Conservation (phyloP, 2,329 filamentous ascomycete species). For the Pseudocercospora vitis region DNA sequence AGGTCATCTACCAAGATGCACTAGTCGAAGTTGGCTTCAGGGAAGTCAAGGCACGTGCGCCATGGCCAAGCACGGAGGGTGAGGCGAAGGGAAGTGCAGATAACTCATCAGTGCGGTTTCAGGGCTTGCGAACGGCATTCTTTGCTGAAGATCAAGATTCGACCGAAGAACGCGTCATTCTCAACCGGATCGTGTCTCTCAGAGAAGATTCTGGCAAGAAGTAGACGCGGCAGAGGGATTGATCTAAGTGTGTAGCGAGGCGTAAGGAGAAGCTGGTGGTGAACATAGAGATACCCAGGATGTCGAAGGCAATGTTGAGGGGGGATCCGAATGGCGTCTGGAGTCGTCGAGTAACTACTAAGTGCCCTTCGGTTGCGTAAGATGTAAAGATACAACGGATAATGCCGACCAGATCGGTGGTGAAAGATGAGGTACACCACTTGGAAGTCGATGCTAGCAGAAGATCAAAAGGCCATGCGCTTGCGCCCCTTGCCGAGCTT, state of each 20-base stretch:
- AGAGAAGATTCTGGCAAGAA: slow-evolving; percentile 81
- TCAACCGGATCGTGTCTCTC: slow-evolving; percentile 88
- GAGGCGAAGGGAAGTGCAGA: slow-evolving; percentile 59
- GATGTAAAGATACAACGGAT: slow-evolving; percentile 1
- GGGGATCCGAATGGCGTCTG: background rate
- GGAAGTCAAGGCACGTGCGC: slow-evolving; percentile 69
- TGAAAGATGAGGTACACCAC: no score
- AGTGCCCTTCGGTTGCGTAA: background rate
- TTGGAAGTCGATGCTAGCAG: no score
- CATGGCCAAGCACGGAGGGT: slow-evolving; percentile 78
- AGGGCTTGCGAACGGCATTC: slow-evolving; percentile 85
- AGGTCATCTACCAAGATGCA: slow-evolving; percentile 74
- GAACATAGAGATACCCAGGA: slow-evolving; percentile 2
- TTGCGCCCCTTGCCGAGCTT: no score
- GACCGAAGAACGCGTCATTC: slow-evolving; percentile 70
- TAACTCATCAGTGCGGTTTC: slow-evolving; percentile 79
- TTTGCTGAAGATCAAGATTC: slow-evolving; percentile 70
- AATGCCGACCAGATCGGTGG: no score
- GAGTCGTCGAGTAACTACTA: background rate
- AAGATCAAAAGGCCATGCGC: no score
- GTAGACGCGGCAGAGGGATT: background rate
- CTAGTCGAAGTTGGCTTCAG: slow-evolving; percentile 81
- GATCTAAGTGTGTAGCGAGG: background rate
- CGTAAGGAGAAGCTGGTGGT: background rate
- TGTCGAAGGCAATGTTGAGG: background rate